Evolutionary conservation across 2,329 filamentous ascomycete species (phyloP).

Genomic region (Paecilomyces dactylethromorphus): DNA sequence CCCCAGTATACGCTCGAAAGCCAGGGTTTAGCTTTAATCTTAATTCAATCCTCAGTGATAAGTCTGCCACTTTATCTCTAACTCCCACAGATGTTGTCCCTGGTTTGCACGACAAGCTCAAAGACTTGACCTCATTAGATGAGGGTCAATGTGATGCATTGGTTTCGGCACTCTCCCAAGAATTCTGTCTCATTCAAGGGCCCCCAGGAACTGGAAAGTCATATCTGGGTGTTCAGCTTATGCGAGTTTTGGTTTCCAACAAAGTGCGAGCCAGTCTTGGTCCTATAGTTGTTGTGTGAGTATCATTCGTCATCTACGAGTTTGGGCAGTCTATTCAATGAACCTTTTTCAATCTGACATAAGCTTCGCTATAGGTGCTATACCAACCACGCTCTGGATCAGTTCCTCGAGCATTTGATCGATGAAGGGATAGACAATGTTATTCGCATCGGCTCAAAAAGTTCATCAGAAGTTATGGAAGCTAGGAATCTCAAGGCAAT

Average conservation of each 20-base stretch:
- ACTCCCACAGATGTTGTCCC: constrained; percentile 13
- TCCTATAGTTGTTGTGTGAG: constrained; percentile 36
- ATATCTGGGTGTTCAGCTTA: constrained; percentile 54
- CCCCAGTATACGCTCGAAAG: constrained; percentile 47
- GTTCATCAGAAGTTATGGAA: constrained; percentile 48
- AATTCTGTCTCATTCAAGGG: constrained; percentile 59
- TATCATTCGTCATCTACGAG: constrained; percentile 19
- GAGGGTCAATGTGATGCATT: constrained; percentile 45
- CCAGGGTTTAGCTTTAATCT: constrained; percentile 44
- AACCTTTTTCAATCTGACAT: no score
- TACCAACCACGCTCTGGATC: constrained; percentile 51
- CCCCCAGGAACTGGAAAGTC: constrained; percentile 66
- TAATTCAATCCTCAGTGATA: constrained; percentile 18
- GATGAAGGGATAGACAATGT: constrained; percentile 36
- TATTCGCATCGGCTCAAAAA: constrained; percentile 56
- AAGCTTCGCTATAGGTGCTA: constrained; percentile 16
- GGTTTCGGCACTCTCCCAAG: constrained; percentile 45
- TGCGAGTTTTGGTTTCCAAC: constrained; percentile 38
- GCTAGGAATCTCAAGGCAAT: constrained; percentile 43
- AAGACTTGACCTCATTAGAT: constrained; percentile 40
- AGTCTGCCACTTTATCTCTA: constrained; percentile 20
- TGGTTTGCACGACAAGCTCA: constrained; percentile 20
- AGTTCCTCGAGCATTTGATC: constrained; percentile 55
- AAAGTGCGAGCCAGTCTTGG: constrained; percentile 29
- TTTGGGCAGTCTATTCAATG: no score